Evolutionary conservation across 2,329 filamentous ascomycete genomes (phyloP).

Genomic region (Blastomyces percursus): DNA sequence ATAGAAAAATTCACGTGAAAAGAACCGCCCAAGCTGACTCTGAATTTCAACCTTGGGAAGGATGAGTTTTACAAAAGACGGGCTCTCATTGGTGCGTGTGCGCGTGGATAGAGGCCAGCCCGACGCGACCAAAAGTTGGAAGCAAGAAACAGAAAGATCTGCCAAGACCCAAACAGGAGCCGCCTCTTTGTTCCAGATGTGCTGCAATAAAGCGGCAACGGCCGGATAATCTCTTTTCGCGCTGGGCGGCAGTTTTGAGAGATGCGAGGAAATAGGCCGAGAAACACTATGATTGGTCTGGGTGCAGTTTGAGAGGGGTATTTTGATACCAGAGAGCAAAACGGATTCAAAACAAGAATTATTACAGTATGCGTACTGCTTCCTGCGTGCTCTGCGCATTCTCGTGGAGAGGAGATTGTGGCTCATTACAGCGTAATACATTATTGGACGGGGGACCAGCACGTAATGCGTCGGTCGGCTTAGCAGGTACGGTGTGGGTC

Average conservation of each 20-base stretch:
- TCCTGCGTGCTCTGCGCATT: background rate
- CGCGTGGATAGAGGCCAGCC: background rate
- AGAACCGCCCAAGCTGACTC: background rate
- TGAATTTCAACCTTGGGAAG: background rate
- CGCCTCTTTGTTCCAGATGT: background rate
- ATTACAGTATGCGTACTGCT: background rate
- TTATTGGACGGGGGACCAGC: background rate
- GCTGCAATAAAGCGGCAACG: background rate
- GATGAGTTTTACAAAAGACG: background rate
- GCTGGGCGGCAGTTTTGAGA: background rate
- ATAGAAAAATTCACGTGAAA: background rate
- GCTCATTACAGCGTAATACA: slow-evolving; percentile 2
- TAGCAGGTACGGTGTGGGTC: slow-evolving; percentile 5
- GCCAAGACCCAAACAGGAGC: background rate
- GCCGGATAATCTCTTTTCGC: background rate
- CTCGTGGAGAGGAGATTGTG: background rate
- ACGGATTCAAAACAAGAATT: background rate
- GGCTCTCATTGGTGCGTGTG: slow-evolving; percentile 3
- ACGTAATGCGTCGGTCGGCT: background rate
- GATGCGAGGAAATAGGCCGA: background rate
- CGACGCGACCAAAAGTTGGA: background rate
- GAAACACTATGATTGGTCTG: background rate
- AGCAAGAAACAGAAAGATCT: background rate
- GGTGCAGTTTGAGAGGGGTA: background rate
- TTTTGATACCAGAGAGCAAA: background rate